phyloP scores from a whole-genome alignment of 805 yeast species.

The Ogataea trehaloabstinens region DNA sequence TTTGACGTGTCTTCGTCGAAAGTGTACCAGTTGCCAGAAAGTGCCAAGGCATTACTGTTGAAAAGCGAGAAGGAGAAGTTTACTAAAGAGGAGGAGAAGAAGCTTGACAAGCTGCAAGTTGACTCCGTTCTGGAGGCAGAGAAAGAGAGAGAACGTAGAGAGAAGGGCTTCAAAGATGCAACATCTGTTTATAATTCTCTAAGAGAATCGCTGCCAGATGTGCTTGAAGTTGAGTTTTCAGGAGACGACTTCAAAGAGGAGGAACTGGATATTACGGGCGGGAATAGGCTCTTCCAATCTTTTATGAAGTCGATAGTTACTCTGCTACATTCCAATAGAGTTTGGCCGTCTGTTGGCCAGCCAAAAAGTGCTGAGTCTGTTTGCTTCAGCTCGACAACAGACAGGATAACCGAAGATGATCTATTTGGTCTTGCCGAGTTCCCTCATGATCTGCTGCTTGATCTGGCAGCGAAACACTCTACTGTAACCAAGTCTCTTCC shows the following conservation, averaged over 20 bases:
- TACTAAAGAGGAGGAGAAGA: constrained; percentile 1
- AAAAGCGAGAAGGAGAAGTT: constrained; percentile 2
- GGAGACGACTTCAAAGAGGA: constrained; percentile 5
- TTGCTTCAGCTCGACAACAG: not conserved
- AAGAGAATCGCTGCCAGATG: constrained; percentile 5
- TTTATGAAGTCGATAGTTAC: constrained; percentile 7
- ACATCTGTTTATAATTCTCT: constrained; percentile 4
- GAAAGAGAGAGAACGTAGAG: not conserved
- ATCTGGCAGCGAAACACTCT: constrained; percentile 36
- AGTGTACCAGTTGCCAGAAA: not conserved
- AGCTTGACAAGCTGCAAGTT: constrained; percentile 7
- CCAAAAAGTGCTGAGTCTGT: not conserved
- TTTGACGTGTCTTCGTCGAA: not conserved
- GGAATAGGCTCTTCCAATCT: constrained; percentile 5
- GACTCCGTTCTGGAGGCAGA: constrained; percentile 1
- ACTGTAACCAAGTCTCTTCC: constrained; percentile 45
- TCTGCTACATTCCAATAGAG: not conserved
- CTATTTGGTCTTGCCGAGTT: constrained; percentile 4
- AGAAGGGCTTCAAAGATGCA: constrained; percentile 3
- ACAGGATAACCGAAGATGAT: constrained; percentile 4
- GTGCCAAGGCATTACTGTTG: not conserved
- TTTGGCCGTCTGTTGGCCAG: not conserved
- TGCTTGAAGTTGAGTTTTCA: constrained; percentile 7
- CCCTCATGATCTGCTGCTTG: constrained; percentile 36
- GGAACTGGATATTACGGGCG: not conserved